Evolutionary conservation across 1,284 basidiomycete genomes (phyloP), one percentile per base, ranked within the genome.

Genomic region (Omphalotus olearius): DNA sequence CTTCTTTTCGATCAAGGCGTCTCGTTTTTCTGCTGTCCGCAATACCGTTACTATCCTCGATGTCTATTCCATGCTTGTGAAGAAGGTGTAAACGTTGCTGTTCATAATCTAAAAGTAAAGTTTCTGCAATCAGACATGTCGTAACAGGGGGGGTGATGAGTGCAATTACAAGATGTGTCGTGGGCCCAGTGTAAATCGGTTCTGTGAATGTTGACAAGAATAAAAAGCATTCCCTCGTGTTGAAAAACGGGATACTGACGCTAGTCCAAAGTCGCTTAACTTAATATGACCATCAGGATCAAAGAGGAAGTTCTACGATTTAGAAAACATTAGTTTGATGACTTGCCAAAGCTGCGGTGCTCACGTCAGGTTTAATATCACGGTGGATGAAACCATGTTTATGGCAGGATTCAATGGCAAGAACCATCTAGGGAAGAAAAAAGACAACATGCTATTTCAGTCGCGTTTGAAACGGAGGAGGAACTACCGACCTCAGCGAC

Each of bases 371-470:
- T 71, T 96, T 96, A 72, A 98, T 96, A 73, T 98, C 95, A 50
- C 95, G 84, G 72, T 98, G 95, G 61, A 98, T 97, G 73, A 96
- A 98, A 2, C 95, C 95, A 59, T 93, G 85, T 64, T 85, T 85
- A 71, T 98, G 96, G 64, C 93, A 95, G 59, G 90, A 88, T 67
- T 96, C 89, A 57, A 98, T 88, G 13, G 93, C 91, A n/a, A 98
- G 81, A 53, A 98, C 79, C 95, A 98, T 98, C 87, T 91, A 62
- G 52, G 13, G 17, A 25, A 36, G n/a, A 45, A 55, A 7, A 33
- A 54, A 61, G 60, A 57, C 47, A 59, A 61, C 56, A 58, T 53
- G 50, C 51, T 46, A 35, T 26, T 53, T 61, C 53, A 54, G 54
- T 52, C 41, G 23, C 23, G 45, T 40, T 25, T 42, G 37, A 43